Base-by-base conservation (phyloP, 805 yeast genomes). In the Blastobotrys parvus region DNA sequence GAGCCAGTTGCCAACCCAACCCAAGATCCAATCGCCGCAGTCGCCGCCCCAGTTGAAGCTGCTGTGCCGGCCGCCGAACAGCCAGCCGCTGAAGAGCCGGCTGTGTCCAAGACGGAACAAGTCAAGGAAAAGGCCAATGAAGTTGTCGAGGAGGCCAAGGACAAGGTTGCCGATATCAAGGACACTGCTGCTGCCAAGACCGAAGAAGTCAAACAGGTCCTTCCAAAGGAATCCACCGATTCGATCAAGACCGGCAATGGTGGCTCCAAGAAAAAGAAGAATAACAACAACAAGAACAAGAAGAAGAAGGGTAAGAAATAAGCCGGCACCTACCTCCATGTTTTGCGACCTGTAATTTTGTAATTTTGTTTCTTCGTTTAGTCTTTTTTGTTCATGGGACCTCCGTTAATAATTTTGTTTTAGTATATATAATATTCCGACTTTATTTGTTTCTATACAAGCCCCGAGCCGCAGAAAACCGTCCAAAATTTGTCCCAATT, bases 271-370 rank as follows among this genome's bases (percentile, higher is more conserved):
- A 31, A 41, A 25, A 50, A 48, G 39, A 48, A 46, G 49, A 51
- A 50, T 45, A 50, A 43, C 44, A 49, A 49, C 29, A 46, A 46
- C 17, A 49, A 49, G 35, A 48, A 48, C 42, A 49, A 49, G 44
- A 42, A 43, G 40, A 43, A 43, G 45, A 43, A 33, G 25, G 43
- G 43, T 33, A 41, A 41, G 34, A 41, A 41, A 35, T 41, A 41
- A 34, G 34, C 15, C n/a, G 15, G 10, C 8, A 11, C 25, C 8
- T 15, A 16, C 20, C 17, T 22, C 35, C 17, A 13, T 5, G 22
- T 36, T 25, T 15, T 19, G 27, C 17, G 35, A 41, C 25, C 13
- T 21, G 27, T 39, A 20, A 21, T 29, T 7, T 21, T 15, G 16
- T 34, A 7, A 8, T 11, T 25, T 25, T 25, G 29, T 25, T 25